A percentile compares a stretch with the other conserved stretches of the same genome.
These are phyloP conservation scores for Pythium inflatum DNA, from an alignment of 352 stramenopile genomes.

Conservation along the genomic window DNA sequence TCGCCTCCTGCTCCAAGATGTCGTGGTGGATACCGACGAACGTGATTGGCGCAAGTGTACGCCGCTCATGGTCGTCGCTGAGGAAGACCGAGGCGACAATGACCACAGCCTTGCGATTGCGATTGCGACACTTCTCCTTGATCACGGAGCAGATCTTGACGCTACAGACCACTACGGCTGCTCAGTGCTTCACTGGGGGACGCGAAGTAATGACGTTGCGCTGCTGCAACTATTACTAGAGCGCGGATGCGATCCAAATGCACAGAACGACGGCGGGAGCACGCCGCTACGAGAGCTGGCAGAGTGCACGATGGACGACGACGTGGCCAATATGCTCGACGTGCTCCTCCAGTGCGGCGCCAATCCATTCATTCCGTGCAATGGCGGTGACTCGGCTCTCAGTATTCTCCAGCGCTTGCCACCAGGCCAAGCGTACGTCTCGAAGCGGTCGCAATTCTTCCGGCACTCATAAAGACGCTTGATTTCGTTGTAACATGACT, in stretches of 20 bases:
- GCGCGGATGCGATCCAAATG: constrained; percentile 10
- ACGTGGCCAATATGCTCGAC: not conserved
- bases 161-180: not conserved
- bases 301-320: not conserved
- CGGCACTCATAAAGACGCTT: too few relatives aligned
- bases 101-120: too few relatives aligned
- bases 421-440: too few relatives aligned
- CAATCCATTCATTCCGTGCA: not conserved
- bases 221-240: not conserved
- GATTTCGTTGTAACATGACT: too few relatives aligned
- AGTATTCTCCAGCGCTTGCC: not conserved
- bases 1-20: not conserved
- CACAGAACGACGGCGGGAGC: not conserved
- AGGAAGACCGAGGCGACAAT: too few relatives aligned
- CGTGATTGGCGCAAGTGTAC: not conserved
- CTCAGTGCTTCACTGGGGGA: constrained; percentile 5
- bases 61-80: not conserved
- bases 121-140: not conserved
- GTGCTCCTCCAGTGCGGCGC: constrained; percentile 12
- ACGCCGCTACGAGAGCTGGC: constrained; percentile 10
- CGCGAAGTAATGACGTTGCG: not conserved
- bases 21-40: not conserved
- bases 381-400: not conserved
- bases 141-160: not conserved
- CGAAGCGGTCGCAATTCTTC: too few relatives aligned